Evolutionary conservation across 768 basidiomycete genomes (phyloP), one percentile per base, ranked within the genome.

Genomic region (Plicaturopsis crispa): DNA sequence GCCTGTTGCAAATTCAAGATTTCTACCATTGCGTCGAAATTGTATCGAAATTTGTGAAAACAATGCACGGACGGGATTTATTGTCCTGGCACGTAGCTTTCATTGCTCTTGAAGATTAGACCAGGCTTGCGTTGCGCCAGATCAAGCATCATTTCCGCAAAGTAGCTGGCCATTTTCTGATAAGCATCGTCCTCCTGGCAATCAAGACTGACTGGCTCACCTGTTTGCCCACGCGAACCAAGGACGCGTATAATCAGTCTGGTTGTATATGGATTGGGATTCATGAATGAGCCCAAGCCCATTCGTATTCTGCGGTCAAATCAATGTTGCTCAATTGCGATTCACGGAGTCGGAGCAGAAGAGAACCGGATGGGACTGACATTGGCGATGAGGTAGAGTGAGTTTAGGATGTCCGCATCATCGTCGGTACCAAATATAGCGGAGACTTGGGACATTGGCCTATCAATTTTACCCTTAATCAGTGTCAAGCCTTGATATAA

Each of bases 211-310:
- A n/a, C n/a, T n/a, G n/a, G n/a, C n/a, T n/a, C n/a, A n/a, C n/a
- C n/a, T 82, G 54, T 84, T 85, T 11, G 78, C 84, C 84, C 83
- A 86, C 16, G 84, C 84, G 56, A 86, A 86, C 83, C 83, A 86
- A 14, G 75, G 67, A 16, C 84, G 68, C 24, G 81, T 84, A 49
- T 82, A 85, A 19, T 67, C 65, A 12, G 57, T 60, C 14, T 56
- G 47, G 23, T 76, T 56, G 55, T 80, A 78, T 41, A 86, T 80
- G 6, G 70, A 70, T 47, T 78, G 70, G 2, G 80, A 80, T 55
- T 88, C 84, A 51, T 87, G 84, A 32, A 86, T 81, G 31, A 87
- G 60, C n/a, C 84, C 84, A 11, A 87, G 67, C 2, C 79, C 78
- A 14, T 69, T 69, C 0, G 85, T 86, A 54, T 81, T 84, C 83